phyloP scores from a whole-genome alignment of 2,329 filamentous ascomycete genomes.

The Xylaria arbuscula region DNA sequence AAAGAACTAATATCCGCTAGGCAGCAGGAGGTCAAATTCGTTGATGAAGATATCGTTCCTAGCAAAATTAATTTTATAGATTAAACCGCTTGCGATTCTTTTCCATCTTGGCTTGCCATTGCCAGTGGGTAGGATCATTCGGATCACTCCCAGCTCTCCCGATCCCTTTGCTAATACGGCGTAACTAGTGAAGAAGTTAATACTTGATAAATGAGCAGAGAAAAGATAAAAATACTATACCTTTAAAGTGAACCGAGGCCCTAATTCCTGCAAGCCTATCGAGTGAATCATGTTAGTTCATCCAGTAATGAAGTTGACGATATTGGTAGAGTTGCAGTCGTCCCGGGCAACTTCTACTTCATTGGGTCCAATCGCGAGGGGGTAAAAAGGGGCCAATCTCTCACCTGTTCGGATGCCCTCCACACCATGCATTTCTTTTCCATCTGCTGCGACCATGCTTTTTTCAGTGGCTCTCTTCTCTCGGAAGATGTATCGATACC shows the following conservation, averaged over 20 bases:
- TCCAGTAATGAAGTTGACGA: background rate
- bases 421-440: conserved; percentile 84
- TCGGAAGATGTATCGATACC: conserved; percentile 92
- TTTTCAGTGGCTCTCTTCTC: conserved; percentile 91
- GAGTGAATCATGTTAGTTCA: conserved; percentile 31
- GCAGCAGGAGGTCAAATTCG: background rate
- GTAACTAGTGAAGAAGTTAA: conserved; percentile 29
- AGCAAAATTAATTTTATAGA: conserved; percentile 64
- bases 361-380: background rate
- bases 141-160: conserved; percentile 74
- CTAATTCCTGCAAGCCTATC: conserved; percentile 85
- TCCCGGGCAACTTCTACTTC: background rate
- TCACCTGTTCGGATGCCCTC: conserved; percentile 78
- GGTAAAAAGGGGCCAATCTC: conserved; percentile 9
- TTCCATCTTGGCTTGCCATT: conserved; percentile 94
- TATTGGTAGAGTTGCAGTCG: background rate
- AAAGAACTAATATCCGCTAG: background rate
- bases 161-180: conserved; percentile 88
- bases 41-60: background rate
- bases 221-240: conserved; percentile 63
- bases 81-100: conserved; percentile 95
- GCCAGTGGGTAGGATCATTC: conserved; percentile 85
- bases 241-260: conserved; percentile 82
- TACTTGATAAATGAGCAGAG: background rate
- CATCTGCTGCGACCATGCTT: conserved; percentile 82